A percentile compares a stretch with the other conserved stretches of the same genome.
phyloP scores from a whole-genome alignment of 2,329 filamentous ascomycete species.

The Ramichloridium luteum region DNA sequence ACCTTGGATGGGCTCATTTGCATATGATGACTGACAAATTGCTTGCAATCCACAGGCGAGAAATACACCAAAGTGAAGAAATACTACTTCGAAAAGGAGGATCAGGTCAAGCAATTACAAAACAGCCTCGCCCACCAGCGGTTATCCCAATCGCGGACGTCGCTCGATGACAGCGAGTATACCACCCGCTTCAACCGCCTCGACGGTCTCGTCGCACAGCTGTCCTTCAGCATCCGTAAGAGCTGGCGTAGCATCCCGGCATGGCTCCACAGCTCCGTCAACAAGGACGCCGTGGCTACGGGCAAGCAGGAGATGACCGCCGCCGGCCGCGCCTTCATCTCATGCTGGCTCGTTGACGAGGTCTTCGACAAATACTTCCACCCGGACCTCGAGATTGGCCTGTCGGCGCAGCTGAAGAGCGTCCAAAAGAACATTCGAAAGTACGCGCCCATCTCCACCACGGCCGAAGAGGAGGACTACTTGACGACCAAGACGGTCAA shows the following conservation, averaged over 20 bases:
- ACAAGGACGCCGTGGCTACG: slow-evolving; percentile 69
- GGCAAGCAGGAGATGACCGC: slow-evolving; percentile 98
- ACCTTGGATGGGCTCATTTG: background rate
- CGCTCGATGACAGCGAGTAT: slow-evolving; percentile 92
- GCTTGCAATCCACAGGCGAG: slow-evolving; percentile 59
- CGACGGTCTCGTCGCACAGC: slow-evolving; percentile 85
- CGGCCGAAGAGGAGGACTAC: slow-evolving; percentile 79
- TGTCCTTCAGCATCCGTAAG: slow-evolving; percentile 92
- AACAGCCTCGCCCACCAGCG: slow-evolving; percentile 96
- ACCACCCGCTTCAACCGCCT: slow-evolving; percentile 76
- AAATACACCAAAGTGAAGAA: slow-evolving; percentile 99
- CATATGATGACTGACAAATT: too few relatives aligned
- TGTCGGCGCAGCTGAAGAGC: slow-evolving; percentile 69
- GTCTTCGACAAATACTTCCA: slow-evolving; percentile 90
- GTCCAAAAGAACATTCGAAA: slow-evolving; percentile 80
- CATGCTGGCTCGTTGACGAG: slow-evolving; percentile 79
- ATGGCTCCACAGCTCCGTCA: slow-evolving; percentile 72
- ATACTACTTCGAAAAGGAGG: slow-evolving; percentile 86
- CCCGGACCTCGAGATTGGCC: slow-evolving; percentile 62
- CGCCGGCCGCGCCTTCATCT: slow-evolving; percentile 77
- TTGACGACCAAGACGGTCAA: slow-evolving; percentile 76
- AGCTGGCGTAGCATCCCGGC: slow-evolving; percentile 72
- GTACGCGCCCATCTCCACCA: slow-evolving; percentile 60
- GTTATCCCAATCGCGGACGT: slow-evolving; percentile 84
- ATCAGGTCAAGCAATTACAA: slow-evolving; percentile 85